Evolutionary conservation across 116 monocot species (phyloP).

Genomic region (Papilionanthe hybrid): DNA sequence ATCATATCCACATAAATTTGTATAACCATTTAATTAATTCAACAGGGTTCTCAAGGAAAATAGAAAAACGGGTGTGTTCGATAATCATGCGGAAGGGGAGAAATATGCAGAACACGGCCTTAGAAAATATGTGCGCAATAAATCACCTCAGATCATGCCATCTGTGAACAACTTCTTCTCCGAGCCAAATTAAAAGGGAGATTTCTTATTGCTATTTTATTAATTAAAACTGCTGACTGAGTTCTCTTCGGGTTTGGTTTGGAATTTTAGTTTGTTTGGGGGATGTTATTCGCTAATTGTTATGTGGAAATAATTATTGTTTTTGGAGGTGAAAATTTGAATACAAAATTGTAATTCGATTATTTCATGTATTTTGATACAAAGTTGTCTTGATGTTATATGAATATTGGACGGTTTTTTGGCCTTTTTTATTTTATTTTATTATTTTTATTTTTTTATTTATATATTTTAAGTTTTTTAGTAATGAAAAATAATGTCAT

Average conservation of each 20-base stretch:
- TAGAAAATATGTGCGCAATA: slow-evolving; percentile 28
- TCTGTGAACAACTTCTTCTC: slow-evolving; percentile 30
- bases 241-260: background rate
- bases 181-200: slow-evolving; percentile 4
- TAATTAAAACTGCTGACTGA: background rate
- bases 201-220: background rate
- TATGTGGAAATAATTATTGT: background rate
- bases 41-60: slow-evolving; percentile 37
- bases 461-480: too few relatives aligned
- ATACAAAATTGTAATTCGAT: background rate
- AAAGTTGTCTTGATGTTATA: too few relatives aligned
- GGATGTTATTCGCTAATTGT: background rate
- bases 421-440: too few relatives aligned
- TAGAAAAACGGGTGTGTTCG: slow-evolving; percentile 32
- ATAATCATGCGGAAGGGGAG: slow-evolving; percentile 32
- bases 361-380: background rate
- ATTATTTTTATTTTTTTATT: too few relatives aligned
- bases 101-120: slow-evolving; percentile 32
- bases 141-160: slow-evolving; percentile 37
- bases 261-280: background rate
- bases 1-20: too few relatives aligned
- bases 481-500: too few relatives aligned
- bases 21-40: slow-evolving; percentile 8
- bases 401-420: too few relatives aligned
- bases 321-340: background rate